A percentile compares a stretch with the other conserved stretches of the same genome.
Evolutionary conservation across 2,329 filamentous ascomycete genomes (phyloP).

Genomic region (Neopestalotiopsis sp.): DNA sequence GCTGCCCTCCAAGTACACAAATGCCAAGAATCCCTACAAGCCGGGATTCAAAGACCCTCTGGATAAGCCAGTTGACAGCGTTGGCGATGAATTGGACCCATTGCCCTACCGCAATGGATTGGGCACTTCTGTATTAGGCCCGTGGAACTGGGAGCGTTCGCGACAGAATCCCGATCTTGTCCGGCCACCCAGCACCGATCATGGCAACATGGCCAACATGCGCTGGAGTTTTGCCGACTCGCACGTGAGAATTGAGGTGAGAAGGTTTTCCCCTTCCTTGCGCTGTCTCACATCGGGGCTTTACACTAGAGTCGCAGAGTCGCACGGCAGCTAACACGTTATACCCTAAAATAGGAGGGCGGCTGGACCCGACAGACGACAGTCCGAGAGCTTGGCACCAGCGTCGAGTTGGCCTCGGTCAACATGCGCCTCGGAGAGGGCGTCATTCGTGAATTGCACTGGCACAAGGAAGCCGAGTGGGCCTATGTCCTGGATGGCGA

Average conservation of each 20-base stretch:
- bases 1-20: constrained; percentile 49
- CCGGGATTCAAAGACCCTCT: constrained; percentile 65
- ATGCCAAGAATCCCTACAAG: constrained; percentile 57
- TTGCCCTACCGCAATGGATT: constrained; percentile 68
- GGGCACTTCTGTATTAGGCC: constrained; percentile 71
- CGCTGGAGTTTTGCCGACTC: constrained; percentile 74
- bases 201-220: constrained; percentile 74
- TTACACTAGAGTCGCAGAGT: no score
- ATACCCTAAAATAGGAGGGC: constrained; percentile 58
- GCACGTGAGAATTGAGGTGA: constrained; percentile 66
- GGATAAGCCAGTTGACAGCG: constrained; percentile 66
- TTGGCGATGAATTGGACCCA: constrained; percentile 66
- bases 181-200: constrained; percentile 75
- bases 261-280: constrained; percentile 21
- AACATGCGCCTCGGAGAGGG: constrained; percentile 79
- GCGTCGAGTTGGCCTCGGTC: constrained; percentile 75
- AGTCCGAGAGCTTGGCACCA: constrained; percentile 66
- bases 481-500: constrained; percentile 75
- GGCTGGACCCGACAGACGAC: constrained; percentile 81
- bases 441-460: constrained; percentile 78
- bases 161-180: constrained; percentile 75
- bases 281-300: background rate
- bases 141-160: constrained; percentile 71
- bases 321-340: background rate
- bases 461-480: constrained; percentile 84